Conservation (phyloP, 495 filamentous ascomycete species). For the Neurospora sp. region DNA sequence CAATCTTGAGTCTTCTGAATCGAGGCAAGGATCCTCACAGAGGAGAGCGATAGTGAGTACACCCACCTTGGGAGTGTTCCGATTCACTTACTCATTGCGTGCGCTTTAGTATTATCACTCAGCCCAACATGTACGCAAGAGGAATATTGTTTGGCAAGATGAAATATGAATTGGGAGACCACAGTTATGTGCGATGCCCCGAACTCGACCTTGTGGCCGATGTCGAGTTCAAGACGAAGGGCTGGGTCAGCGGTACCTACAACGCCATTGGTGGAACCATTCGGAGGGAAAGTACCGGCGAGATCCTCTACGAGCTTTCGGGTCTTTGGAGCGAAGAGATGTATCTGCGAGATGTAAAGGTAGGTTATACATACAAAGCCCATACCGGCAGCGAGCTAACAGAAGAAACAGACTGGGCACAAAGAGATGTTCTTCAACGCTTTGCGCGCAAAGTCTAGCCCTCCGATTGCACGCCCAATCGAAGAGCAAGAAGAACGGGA, state of each 20-base stretch:
- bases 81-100: conserved; percentile 1
- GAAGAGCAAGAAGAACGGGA: conserved; percentile 86
- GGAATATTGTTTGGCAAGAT: conserved; percentile 98
- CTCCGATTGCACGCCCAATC: conserved; percentile 64
- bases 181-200: conserved; percentile 87
- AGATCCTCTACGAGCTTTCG: conserved; percentile 78
- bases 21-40: conserved; percentile 52
- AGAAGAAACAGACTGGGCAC: conserved; percentile 59
- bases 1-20: conserved; percentile 76
- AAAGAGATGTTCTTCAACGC: conserved; percentile 89
- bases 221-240: conserved; percentile 97
- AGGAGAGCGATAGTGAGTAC: conserved; percentile 78
- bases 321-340: conserved; percentile 94
- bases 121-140: conserved; percentile 98
- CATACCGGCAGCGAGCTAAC: neutral
- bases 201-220: conserved; percentile 81
- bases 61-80: neutral
- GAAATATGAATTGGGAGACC: conserved; percentile 98
- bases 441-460: conserved; percentile 59
- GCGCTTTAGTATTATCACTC: conserved; percentile 63
- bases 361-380: conserved; percentile 30
- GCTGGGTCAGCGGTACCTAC: conserved; percentile 92
- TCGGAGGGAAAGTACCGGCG: conserved; percentile 78
- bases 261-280: conserved; percentile 92
- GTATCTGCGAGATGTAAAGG: conserved; percentile 72